A percentile compares a stretch with the other conserved stretches of the same genome.
Conservation (phyloP, 169 alveolate genomes). For the Plasmodium yoelii region DNA sequence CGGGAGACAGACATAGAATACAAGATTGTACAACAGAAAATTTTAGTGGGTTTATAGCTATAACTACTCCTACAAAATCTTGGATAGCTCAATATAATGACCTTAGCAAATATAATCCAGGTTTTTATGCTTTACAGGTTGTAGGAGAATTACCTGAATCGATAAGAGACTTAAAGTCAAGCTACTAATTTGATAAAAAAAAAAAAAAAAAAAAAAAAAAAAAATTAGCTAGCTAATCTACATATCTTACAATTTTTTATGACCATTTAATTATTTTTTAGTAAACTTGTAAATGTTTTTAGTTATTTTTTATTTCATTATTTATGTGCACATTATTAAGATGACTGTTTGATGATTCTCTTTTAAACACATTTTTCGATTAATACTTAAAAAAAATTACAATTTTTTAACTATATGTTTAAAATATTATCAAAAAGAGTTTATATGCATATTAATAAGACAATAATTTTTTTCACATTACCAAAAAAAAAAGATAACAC, state of each 20-base stretch:
- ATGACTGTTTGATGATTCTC: too few relatives aligned
- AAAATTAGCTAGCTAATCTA: not conserved
- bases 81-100: slow-evolving; percentile 92
- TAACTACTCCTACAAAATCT: slow-evolving; percentile 89
- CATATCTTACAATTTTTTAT: not conserved
- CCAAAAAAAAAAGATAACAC: too few relatives aligned
- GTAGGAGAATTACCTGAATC: slow-evolving; percentile 89
- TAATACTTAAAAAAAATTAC: not conserved
- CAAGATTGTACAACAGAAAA: slow-evolving; percentile 90
- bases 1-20: slow-evolving; percentile 89
- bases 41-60: slow-evolving; percentile 87
- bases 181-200: slow-evolving; percentile 11
- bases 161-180: slow-evolving; percentile 74
- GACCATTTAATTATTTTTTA: not conserved
- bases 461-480: too few relatives aligned
- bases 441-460: too few relatives aligned
- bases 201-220: not conserved
- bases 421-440: too few relatives aligned
- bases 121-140: slow-evolving; percentile 92
- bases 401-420: slow-evolving; percentile 1
- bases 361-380: too few relatives aligned
- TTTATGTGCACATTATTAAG: too few relatives aligned
- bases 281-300: not conserved
- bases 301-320: too few relatives aligned
- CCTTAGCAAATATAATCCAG: slow-evolving; percentile 87